Percentiles rank a stretch among this genome's conserved stretches.
phyloP scores from a whole-genome alignment of 1,284 basidiomycete genomes.

The Apiotrichum mycotoxinovorans region DNA sequence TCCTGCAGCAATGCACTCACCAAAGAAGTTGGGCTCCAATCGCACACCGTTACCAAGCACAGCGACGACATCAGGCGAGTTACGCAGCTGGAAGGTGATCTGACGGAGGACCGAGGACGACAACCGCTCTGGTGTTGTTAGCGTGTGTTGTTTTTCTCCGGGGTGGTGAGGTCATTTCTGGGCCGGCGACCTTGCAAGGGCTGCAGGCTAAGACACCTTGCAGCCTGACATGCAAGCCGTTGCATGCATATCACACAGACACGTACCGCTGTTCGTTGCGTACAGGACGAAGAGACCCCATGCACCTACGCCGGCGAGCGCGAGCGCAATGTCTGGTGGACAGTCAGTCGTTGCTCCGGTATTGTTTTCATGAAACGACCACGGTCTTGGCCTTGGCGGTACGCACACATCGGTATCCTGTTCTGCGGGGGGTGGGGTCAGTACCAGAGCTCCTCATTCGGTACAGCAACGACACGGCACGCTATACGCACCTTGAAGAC shows the following conservation, averaged over 20 bases:
- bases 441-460: neutral
- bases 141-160: neutral
- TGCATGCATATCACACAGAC: neutral
- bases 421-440: slow-evolving; percentile 23
- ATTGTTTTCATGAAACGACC: neutral
- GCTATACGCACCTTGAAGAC: slow-evolving; percentile 31
- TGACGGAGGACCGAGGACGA: slow-evolving; percentile 46
- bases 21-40: slow-evolving; percentile 43
- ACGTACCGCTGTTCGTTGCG: slow-evolving; percentile 47
- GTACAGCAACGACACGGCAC: neutral
- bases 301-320: slow-evolving; percentile 32
- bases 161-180: neutral
- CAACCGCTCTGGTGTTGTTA: slow-evolving; percentile 38
- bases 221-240: neutral
- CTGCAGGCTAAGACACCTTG: too few relatives aligned
- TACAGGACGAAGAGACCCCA: slow-evolving; percentile 48
- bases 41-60: slow-evolving; percentile 41
- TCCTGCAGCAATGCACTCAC: slow-evolving; percentile 27
- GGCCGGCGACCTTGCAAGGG: neutral
- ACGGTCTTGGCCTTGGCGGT: slow-evolving; percentile 6
- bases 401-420: slow-evolving; percentile 35
- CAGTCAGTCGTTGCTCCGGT: slow-evolving; percentile 5
- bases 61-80: slow-evolving; percentile 39
- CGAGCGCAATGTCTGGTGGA: slow-evolving; percentile 34
- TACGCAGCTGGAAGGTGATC: slow-evolving; percentile 46